A percentile compares a stretch with the other conserved stretches of the same genome.
Evolutionary conservation across 495 filamentous ascomycete species (phyloP).

Genomic region (Cladorrhinum samala): DNA sequence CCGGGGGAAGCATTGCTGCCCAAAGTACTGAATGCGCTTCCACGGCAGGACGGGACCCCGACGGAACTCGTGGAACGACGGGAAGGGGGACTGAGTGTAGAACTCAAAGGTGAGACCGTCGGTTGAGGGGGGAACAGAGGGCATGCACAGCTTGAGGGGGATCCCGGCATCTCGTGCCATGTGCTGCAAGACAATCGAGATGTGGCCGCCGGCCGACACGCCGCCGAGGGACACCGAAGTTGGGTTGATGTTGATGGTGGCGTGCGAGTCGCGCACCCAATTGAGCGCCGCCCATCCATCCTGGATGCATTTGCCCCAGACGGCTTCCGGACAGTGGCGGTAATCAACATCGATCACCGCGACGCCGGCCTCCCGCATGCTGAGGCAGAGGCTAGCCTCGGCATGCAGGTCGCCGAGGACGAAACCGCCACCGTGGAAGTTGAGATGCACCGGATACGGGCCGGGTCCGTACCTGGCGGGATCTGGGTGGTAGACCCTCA

Average conservation of each 20-base stretch:
- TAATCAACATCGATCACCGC: conserved; percentile 48
- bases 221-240: conserved; percentile 44
- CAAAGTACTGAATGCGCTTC: conserved; percentile 44
- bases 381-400: conserved; percentile 40
- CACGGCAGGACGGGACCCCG: conserved; percentile 43
- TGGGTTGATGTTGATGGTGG: conserved; percentile 36
- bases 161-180: conserved; percentile 44
- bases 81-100: conserved; percentile 40
- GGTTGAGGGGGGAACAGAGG: conserved; percentile 37
- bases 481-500: conserved; percentile 42
- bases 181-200: conserved; percentile 41
- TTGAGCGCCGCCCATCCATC: conserved; percentile 42
- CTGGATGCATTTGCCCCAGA: conserved; percentile 42
- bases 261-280: conserved; percentile 32
- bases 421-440: conserved; percentile 47
- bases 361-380: conserved; percentile 37
- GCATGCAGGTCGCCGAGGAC: conserved; percentile 42
- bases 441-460: conserved; percentile 43
- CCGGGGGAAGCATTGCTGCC: conserved; percentile 24
- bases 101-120: conserved; percentile 33
- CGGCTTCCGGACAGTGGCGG: conserved; percentile 44
- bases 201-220: conserved; percentile 44
- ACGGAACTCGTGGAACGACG: conserved; percentile 39
- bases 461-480: conserved; percentile 29
- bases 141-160: conserved; percentile 36